A percentile compares a stretch with the other conserved stretches of the same genome.
These are phyloP conservation scores for Oryza nivara DNA, from an alignment of 176 grass and related monocot genomes.

Conservation along the genomic window DNA sequence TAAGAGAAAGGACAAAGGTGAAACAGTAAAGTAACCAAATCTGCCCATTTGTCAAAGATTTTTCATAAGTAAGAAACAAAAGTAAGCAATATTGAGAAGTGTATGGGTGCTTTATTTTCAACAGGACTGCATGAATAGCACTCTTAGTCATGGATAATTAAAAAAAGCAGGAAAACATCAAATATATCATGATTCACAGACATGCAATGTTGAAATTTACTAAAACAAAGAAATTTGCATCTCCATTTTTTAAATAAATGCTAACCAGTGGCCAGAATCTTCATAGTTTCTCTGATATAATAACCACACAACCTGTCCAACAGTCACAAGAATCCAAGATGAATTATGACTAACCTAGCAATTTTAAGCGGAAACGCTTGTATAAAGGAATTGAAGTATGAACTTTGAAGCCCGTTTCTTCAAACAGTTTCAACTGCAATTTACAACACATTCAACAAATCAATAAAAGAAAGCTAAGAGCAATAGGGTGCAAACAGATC, in stretches of 20 bases:
- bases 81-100: neutral
- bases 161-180: neutral
- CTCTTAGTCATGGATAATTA: neutral
- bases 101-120: neutral
- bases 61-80: neutral
- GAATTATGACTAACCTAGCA: slow-evolving; percentile 63
- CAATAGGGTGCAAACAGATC: slow-evolving; percentile 25
- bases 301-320: neutral
- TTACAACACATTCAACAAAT: slow-evolving; percentile 29
- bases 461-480: slow-evolving; percentile 5
- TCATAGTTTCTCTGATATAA: neutral
- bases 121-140: neutral
- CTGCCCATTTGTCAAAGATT: neutral
- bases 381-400: slow-evolving; percentile 79
- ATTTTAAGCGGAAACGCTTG: slow-evolving; percentile 85
- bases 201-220: neutral
- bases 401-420: slow-evolving; percentile 94
- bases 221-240: neutral
- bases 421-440: slow-evolving; percentile 84
- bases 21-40: neutral
- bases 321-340: neutral
- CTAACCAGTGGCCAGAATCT: neutral
- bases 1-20: neutral
- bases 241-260: neutral
- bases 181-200: neutral